Percentiles rank a stretch among this genome's conserved stretches.
phyloP scores from a whole-genome alignment of 345 rosid species.

The Arabis hirsuta region DNA sequence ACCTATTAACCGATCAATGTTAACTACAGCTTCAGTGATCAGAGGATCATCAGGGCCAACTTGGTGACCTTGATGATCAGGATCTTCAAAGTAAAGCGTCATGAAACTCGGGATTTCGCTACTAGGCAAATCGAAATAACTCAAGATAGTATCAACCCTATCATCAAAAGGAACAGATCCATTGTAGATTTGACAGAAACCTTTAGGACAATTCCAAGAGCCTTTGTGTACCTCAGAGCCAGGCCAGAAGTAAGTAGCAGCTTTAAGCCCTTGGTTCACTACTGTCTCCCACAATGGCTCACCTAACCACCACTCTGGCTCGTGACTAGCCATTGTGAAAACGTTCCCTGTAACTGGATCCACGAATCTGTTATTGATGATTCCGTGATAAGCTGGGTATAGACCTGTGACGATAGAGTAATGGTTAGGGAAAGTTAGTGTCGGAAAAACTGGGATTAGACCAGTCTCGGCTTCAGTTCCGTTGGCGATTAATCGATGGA shows the following conservation, averaged over 20 bases:
- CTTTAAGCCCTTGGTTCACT: constrained; percentile 73
- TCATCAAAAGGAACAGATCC: constrained; percentile 84
- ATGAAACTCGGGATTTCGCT: constrained; percentile 72
- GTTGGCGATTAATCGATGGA: constrained; percentile 69
- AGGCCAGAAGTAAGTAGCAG: constrained; percentile 96
- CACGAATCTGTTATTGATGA: constrained; percentile 68
- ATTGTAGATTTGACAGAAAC: constrained; percentile 64
- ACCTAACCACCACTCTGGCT: constrained; percentile 94
- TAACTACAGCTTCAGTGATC: constrained; percentile 79
- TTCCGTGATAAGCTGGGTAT: constrained; percentile 87
- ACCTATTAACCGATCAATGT: constrained; percentile 76
- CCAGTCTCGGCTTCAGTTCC: constrained; percentile 93
- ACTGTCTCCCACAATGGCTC: constrained; percentile 97
- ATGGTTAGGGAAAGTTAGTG: constrained; percentile 91
- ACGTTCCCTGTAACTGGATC: constrained; percentile 65
- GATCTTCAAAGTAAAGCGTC: constrained; percentile 93
- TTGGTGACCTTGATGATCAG: constrained; percentile 95
- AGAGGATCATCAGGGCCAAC: constrained; percentile 91
- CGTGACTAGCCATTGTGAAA: constrained; percentile 78
- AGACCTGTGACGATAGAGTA: constrained; percentile 94
- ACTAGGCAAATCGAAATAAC: constrained; percentile 73
- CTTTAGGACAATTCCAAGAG: constrained; percentile 77
- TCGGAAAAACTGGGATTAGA: constrained; percentile 85
- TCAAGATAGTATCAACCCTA: constrained; percentile 75
- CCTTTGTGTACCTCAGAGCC: constrained; percentile 97